Evolutionary conservation across 768 basidiomycete genomes (phyloP).

Genomic region (Mycena filopes): DNA sequence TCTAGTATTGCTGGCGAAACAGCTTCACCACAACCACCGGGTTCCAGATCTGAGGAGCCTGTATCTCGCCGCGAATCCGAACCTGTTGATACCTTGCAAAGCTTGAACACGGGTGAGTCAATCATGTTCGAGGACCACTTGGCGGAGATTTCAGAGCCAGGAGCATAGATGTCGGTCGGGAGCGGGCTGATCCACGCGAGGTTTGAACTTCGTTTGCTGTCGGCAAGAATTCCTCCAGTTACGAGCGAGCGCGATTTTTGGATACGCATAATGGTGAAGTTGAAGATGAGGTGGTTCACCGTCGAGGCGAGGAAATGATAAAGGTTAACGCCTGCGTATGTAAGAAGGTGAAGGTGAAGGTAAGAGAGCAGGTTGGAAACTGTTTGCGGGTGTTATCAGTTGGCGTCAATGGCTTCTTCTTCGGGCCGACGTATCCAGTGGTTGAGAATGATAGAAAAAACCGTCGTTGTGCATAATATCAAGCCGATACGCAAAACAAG

Average conservation of each 20-base stretch:
- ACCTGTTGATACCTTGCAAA: conserved; percentile 16
- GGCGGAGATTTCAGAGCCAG: conserved; percentile 20
- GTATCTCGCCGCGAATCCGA: background rate
- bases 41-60: background rate
- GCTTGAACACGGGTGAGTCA: conserved; percentile 13
- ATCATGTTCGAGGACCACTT: conserved; percentile 16
- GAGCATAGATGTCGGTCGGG: conserved; percentile 15
- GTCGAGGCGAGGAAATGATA: background rate
- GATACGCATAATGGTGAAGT: background rate
- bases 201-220: conserved; percentile 8
- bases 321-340: conserved; percentile 14
- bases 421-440: no score
- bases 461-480: no score
- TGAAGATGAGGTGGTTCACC: background rate
- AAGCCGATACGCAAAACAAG: no score
- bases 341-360: background rate
- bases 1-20: conserved; percentile 12
- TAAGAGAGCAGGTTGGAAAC: background rate
- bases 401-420: background rate
- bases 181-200: conserved; percentile 27
- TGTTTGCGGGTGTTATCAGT: background rate
- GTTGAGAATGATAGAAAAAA: no score
- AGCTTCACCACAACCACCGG: conserved; percentile 12
- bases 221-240: background rate
- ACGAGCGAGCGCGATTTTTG: background rate